Base-by-base conservation (phyloP, 2,329 filamentous ascomycete genomes). In the Paraphaeosphaeria minitans region DNA sequence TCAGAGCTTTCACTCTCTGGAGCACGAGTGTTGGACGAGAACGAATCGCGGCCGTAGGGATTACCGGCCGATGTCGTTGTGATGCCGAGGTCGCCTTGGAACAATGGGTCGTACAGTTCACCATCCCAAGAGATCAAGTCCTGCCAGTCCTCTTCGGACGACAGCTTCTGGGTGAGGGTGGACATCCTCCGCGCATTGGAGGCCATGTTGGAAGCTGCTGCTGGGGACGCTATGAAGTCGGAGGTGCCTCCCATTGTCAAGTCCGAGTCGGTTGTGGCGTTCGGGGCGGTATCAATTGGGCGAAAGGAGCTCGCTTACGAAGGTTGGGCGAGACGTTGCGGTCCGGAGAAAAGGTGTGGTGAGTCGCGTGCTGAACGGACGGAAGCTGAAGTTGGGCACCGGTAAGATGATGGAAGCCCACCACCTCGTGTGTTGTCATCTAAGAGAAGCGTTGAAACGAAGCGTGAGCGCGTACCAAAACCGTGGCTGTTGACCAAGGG, bases 71-170 rank as follows among this genome's bases (percentile, higher is more conserved):
- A 58, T 35, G 52, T 41, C 10, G 46, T 57, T 1, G 61, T 57
- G 43, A 66, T 66, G 27, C 56, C 59, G 13, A 51, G 52, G 48
- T 70, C 66, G 45, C 60, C 63, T 27, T 67, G 65, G 57, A 70
- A 75, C 33, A 73, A 56, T 10, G 70, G 63, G 53, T 73, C 66
- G 52, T 62, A 67, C n/a, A 71, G 16, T 39, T 60, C 54, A 16
- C 64, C 72, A 33, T 72, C 67, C 72, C 69, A 74, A 13, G 57
- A 60, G 45, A 75, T 56, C 7, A 74, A 53, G 21, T 71, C 68
- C 53, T 73, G 62, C 72, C 72, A 75, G 39, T 59, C 60, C 55
- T 71, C 71, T 21, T 52, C 54, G 7, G 66, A 57, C 22, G 69
- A 63, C 13, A 57, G 56, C 21, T 35, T 55, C 22, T 69, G 64